Evolutionary conservation across 2,329 filamentous ascomycete species (phyloP).

Genomic region (Corniculantispora saksenae): DNA sequence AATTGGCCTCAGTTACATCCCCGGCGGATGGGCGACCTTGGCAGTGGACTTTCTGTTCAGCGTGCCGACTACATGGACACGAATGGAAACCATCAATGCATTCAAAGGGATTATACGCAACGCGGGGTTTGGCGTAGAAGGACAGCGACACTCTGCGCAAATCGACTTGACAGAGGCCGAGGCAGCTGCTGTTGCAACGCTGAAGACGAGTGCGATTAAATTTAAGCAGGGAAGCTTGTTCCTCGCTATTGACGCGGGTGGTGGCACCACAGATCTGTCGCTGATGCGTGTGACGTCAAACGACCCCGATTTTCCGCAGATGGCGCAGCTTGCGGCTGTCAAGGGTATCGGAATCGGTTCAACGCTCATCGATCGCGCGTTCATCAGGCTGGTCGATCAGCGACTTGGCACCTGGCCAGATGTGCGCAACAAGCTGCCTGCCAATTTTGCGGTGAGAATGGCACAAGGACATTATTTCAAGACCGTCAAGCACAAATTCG

Average conservation of each 20-base stretch:
- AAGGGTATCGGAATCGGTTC: conserved; percentile 48
- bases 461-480: conserved; percentile 40
- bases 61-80: conserved; percentile 59
- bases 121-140: conserved; percentile 51
- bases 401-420: conserved; percentile 40
- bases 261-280: conserved; percentile 48
- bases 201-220: conserved; percentile 42
- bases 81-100: conserved; percentile 49
- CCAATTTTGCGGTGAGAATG: conserved; percentile 38
- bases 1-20: conserved; percentile 36
- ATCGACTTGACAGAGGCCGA: conserved; percentile 51
- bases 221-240: conserved; percentile 43
- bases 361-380: conserved; percentile 47
- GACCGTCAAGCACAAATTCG: conserved; percentile 44
- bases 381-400: conserved; percentile 39
- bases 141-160: conserved; percentile 38
- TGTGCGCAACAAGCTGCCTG: conserved; percentile 35
- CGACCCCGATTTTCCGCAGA: conserved; percentile 28
- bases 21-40: conserved; percentile 44
- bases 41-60: conserved; percentile 56
- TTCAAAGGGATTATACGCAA: conserved; percentile 49
- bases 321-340: conserved; percentile 40
- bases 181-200: conserved; percentile 48
- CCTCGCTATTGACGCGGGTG: conserved; percentile 46
- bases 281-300: conserved; percentile 42